phyloP scores from a whole-genome alignment of 1,139 yeast species.

The Magnusiomyces suaveolens region DNA sequence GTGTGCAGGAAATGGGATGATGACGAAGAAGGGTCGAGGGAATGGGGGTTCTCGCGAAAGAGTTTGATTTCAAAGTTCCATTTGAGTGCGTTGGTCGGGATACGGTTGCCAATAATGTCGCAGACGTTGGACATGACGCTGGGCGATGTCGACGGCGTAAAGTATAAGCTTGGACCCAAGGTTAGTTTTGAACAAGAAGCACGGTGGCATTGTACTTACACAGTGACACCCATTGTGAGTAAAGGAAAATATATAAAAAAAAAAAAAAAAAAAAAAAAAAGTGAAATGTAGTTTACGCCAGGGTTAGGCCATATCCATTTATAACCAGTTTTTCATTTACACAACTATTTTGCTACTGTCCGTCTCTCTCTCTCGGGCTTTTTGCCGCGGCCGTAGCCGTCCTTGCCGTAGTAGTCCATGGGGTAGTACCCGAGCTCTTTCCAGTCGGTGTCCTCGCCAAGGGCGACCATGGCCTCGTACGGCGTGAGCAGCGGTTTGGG shows the following conservation, averaged over 20 bases:
- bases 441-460: constrained; percentile 66
- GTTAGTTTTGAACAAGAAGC: too few relatives aligned
- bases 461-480: constrained; percentile 88
- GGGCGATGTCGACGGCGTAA: constrained; percentile 50
- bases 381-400: constrained; percentile 89
- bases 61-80: constrained; percentile 61
- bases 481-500: constrained; percentile 88
- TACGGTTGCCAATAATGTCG: constrained; percentile 54
- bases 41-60: constrained; percentile 43
- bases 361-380: constrained; percentile 35
- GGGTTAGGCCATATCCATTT: too few relatives aligned
- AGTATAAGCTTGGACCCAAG: constrained; percentile 35
- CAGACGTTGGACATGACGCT: constrained; percentile 57
- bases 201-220: too few relatives aligned
- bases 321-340: neutral
- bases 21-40: constrained; percentile 5
- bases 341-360: neutral
- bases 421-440: constrained; percentile 57
- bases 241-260: neutral
- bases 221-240: constrained; percentile 13
- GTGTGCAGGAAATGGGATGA: constrained; percentile 46
- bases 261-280: too few relatives aligned
- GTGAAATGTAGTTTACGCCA: neutral
- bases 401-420: constrained; percentile 87
- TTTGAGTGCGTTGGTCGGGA: constrained; percentile 49